phyloP scores from a whole-genome alignment of 2,329 filamentous ascomycete species.

The Aspergillus sp. region DNA sequence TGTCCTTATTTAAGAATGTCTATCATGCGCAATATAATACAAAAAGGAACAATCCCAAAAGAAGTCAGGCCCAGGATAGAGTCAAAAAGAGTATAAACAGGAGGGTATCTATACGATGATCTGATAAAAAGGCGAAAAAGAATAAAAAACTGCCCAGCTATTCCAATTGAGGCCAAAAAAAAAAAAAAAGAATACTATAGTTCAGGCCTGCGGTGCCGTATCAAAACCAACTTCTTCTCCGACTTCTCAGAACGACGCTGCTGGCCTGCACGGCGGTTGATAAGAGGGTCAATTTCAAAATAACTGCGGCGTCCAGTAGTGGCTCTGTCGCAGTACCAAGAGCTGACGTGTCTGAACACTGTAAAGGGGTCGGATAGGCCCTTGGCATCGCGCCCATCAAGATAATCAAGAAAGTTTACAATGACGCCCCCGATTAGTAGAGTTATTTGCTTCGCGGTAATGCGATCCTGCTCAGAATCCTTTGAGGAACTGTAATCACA shows the following conservation, averaged over 20 bases:
- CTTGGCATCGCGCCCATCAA: conserved; percentile 1
- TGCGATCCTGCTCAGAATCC: conserved; percentile 3
- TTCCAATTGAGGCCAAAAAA: too few relatives aligned
- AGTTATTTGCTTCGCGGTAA: conserved; percentile 10
- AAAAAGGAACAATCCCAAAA: too few relatives aligned
- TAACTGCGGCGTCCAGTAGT: conserved; percentile 14
- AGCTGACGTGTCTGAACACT: conserved; percentile 8
- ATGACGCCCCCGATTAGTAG: conserved; percentile 16
- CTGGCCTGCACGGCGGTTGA: neutral
- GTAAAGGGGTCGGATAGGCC: conserved; percentile 11
- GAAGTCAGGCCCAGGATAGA: too few relatives aligned
- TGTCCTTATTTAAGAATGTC: too few relatives aligned
- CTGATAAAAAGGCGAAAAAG: neutral
- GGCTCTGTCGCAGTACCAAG: conserved; percentile 9
- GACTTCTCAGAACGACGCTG: neutral
- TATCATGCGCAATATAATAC: too few relatives aligned
- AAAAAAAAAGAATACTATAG: neutral
- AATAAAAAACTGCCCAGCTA: neutral
- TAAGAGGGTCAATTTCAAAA: conserved; percentile 14
- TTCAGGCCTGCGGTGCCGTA: neutral
- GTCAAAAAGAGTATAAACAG: too few relatives aligned
- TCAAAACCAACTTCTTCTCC: neutral
- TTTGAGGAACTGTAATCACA: conserved; percentile 8
- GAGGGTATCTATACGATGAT: too few relatives aligned
- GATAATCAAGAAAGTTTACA: conserved; percentile 16